Evolutionary conservation across 495 filamentous ascomycete genomes (phyloP).

Genomic region (Penicillium bovifimosum): DNA sequence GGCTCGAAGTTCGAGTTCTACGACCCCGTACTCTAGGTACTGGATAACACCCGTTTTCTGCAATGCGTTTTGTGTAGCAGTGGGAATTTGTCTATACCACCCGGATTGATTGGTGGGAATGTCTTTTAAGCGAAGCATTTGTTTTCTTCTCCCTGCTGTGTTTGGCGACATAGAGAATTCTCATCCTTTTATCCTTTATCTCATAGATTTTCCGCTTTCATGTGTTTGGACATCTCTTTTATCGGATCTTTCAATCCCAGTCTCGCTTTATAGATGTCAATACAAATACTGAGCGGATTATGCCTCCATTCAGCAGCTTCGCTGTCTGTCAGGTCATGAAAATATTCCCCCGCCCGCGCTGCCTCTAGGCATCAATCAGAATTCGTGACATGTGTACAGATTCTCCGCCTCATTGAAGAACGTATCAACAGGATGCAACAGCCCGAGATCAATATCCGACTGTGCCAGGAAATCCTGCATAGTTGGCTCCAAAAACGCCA

Average conservation of each 20-base stretch:
- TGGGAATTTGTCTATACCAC: neutral
- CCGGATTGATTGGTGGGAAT: neutral
- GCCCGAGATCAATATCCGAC: conserved; percentile 38
- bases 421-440: conserved; percentile 38
- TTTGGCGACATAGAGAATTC: neutral
- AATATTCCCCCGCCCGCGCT: too few species aligned
- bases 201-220: neutral
- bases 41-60: neutral
- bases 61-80: neutral
- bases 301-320: neutral
- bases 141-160: neutral
- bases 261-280: neutral
- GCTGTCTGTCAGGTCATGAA: neutral
- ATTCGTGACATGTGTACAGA: conserved; percentile 34
- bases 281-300: neutral
- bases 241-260: neutral
- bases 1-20: conserved; percentile 5
- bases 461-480: conserved; percentile 45
- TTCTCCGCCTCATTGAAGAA: conserved; percentile 37
- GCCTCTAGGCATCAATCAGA: too few species aligned
- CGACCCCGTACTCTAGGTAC: conserved; percentile 4
- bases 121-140: neutral
- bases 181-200: neutral
- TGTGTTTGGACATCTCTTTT: too few species aligned
- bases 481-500: conserved; percentile 42